Base-by-base conservation (phyloP, 495 filamentous ascomycete species). In the Penicillium canariense region DNA sequence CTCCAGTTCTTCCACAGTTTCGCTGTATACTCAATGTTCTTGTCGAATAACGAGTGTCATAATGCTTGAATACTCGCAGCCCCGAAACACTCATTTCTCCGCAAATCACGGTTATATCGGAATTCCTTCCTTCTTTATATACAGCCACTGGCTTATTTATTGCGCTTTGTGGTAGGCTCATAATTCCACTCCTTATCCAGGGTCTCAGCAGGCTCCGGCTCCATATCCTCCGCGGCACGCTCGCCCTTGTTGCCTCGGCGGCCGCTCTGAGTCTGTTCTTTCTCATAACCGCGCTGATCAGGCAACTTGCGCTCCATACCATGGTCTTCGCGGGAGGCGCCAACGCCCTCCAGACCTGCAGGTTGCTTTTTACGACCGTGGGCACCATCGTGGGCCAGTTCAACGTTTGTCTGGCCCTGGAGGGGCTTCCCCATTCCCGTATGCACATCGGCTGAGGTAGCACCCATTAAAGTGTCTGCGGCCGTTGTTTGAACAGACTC, bases 371-470 rank as follows among this genome's bases (percentile, higher is more conserved):
- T 84, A 6, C 76, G 69, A 10, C 68, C 73, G 31, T 77, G 67
- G 48, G 73, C 55, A 1, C 83, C 81, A 49, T 82, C 79, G 51
- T 85, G 78, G 3, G 60, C 70, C 22, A 83, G 25, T 70, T 94
- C 87, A 3, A 58, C 62, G 46, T 68, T 75, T 10, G 82, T 82
- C 74, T 86, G 77, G 1, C 87, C 88, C 30, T 80, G 70, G 3
- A 78, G 70, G 0, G 88, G 87, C 38, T 83, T 78, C 0, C 86
- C 86, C 0, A 83, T 47, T 0, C 84, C 81, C 0, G 68, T 72
- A 69, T 91, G 65, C 5, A 92, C 77, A 47, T 84, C 81, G 27
- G 61, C 62, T 3, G 81, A 87, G 0, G 86, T 89, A 2, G 87
- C 77, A 4, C 89, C 89, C 17, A 63, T 67, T 12, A 89, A 64